Conservation (phyloP, 345 rosid genomes). For the Firmiana major region DNA sequence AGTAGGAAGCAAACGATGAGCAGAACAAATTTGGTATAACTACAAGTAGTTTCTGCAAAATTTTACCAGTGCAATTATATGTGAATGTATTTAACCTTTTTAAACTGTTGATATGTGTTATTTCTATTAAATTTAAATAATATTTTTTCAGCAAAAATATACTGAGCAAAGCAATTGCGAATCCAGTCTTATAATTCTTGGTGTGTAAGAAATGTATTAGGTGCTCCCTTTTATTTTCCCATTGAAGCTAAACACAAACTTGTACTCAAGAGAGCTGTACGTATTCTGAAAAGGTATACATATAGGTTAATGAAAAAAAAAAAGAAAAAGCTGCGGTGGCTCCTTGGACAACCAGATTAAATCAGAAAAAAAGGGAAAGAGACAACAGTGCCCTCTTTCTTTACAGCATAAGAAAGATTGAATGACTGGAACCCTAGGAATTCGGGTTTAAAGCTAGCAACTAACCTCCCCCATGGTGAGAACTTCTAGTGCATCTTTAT, state of each 20-base stretch:
- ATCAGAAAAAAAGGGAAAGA: not conserved
- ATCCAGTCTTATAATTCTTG: not conserved
- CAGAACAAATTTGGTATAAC: not conserved
- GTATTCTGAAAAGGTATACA: not conserved
- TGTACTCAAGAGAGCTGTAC: not conserved
- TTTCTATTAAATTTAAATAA: not conserved
- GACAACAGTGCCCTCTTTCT: not conserved
- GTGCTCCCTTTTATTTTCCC: not conserved
- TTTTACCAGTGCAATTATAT: not conserved
- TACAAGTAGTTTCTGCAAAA: not conserved
- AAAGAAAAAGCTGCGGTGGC: not conserved
- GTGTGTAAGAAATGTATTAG: not conserved
- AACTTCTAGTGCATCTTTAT: constrained; percentile 79
- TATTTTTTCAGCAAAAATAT: not conserved
- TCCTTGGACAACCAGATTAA: not conserved
- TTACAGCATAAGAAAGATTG: not conserved
- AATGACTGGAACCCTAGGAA: not conserved
- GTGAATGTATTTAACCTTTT: not conserved
- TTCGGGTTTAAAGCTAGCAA: constrained; percentile 12
- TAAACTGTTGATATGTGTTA: not conserved
- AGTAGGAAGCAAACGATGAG: not conserved
- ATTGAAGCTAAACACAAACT: not conserved
- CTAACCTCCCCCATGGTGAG: constrained; percentile 91
- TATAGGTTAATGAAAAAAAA: not conserved
- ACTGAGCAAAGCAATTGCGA: not conserved